Percentiles rank a stretch among this genome's conserved stretches.
These are phyloP conservation scores for Sophora flavescens DNA, from an alignment of 306 rosid species.

Conservation along the genomic window DNA sequence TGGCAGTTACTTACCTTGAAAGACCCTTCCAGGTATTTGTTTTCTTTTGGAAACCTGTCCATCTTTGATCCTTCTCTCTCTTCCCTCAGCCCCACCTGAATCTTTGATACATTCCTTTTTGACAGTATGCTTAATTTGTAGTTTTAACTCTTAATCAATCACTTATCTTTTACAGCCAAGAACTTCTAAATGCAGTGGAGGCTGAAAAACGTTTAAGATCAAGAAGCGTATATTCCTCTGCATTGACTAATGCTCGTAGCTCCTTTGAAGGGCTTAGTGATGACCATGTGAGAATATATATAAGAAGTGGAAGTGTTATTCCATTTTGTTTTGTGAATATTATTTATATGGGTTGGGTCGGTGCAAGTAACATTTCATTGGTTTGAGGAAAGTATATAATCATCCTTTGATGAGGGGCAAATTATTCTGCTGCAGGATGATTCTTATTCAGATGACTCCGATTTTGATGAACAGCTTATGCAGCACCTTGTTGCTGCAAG, in stretches of 20 bases:
- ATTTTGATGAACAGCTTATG: conserved; percentile 75
- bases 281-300: conserved; percentile 60
- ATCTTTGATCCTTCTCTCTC: not conserved
- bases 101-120: conserved; percentile 11
- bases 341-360: conserved; percentile 13
- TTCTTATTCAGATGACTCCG: conserved; percentile 71
- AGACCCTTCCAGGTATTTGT: conserved; percentile 76
- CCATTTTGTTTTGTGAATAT: conserved; percentile 31
- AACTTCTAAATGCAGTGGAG: conserved; percentile 74
- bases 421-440: conserved; percentile 64
- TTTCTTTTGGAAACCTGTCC: not conserved
- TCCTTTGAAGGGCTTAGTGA: conserved; percentile 50
- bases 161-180: conserved; percentile 70
- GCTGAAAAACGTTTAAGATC: conserved; percentile 64
- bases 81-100: not conserved
- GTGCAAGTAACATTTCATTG: conserved; percentile 1
- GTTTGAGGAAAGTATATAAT: no score
- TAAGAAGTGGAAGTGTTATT: conserved; percentile 1
- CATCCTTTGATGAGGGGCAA: conserved; percentile 26
- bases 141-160: not conserved
- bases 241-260: conserved; percentile 45
- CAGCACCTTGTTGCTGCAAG: conserved; percentile 70
- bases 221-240: conserved; percentile 52
- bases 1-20: conserved; percentile 80
- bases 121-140: conserved; percentile 27